Evolutionary conservation across 2,329 filamentous ascomycete species (phyloP).

Genomic region (Aspergillus tamarii): DNA sequence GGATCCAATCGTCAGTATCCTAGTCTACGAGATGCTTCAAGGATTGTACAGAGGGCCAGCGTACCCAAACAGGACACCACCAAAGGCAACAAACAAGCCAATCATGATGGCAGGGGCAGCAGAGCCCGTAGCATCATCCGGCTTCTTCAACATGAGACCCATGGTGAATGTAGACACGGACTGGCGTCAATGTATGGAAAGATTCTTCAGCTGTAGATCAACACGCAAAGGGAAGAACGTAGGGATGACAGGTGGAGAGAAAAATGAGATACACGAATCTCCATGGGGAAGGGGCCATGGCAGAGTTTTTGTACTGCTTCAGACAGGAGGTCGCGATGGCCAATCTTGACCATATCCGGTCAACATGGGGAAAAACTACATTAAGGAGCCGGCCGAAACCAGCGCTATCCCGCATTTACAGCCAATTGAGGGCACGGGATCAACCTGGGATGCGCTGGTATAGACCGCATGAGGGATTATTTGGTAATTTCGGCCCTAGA

Average conservation of each 20-base stretch:
- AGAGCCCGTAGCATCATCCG: slow-evolving; percentile 49
- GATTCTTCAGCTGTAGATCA: not conserved
- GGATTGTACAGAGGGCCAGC: slow-evolving; percentile 36
- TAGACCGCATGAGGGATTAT: slow-evolving; percentile 4
- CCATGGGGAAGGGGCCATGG: slow-evolving; percentile 2
- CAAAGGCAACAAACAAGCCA: slow-evolving; percentile 62
- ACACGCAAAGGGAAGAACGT: not conserved
- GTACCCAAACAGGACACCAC: slow-evolving; percentile 61
- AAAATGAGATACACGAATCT: slow-evolving; percentile 1
- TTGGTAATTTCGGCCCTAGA: slow-evolving; percentile 1
- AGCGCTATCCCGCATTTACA: slow-evolving; percentile 8
- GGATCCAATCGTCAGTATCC: not conserved
- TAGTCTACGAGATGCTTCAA: not conserved
- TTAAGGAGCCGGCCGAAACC: slow-evolving; percentile 10
- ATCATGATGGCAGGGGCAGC: slow-evolving; percentile 56
- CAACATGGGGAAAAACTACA: slow-evolving; percentile 4
- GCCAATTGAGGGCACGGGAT: slow-evolving; percentile 7
- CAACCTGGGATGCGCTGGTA: not conserved
- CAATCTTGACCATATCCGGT: slow-evolving; percentile 12
- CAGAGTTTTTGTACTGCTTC: slow-evolving; percentile 10
- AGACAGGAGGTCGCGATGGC: not conserved
- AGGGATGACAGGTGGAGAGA: not conserved
- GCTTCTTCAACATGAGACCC: slow-evolving; percentile 50
- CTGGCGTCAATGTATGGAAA: not conserved
- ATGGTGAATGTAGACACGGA: slow-evolving; percentile 29